Evolutionary conservation across 2,329 filamentous ascomycete species (phyloP).

Genomic region (Fusarium sp.): DNA sequence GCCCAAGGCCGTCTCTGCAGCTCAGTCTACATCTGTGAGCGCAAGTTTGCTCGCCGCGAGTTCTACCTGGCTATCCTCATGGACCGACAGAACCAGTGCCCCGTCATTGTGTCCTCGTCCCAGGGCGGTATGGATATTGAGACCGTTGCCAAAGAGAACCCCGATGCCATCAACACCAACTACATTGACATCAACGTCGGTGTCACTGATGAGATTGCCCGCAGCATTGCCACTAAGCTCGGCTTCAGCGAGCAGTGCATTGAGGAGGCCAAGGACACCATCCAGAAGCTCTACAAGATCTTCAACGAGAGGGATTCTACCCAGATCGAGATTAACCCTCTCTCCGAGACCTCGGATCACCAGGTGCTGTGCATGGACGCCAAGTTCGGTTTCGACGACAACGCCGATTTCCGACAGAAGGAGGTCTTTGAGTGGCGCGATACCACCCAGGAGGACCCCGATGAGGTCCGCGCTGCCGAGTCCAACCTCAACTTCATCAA

Average conservation of each 20-base stretch:
- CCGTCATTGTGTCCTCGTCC: constrained; percentile 97
- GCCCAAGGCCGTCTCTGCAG: constrained; percentile 94
- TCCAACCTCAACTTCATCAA: constrained; percentile 99
- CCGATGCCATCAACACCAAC: constrained; percentile 95
- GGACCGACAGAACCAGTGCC: constrained; percentile 92
- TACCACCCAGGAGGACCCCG: constrained; percentile 93
- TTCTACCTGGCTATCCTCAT: constrained; percentile 99
- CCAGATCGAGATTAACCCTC: constrained; percentile 99
- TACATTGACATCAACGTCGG: constrained; percentile 94
- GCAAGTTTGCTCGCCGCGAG: constrained; percentile 98
- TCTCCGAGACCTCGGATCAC: constrained; percentile 98
- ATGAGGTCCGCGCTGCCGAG: constrained; percentile 97
- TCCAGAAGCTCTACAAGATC: constrained; percentile 99
- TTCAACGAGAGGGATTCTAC: constrained; percentile 99
- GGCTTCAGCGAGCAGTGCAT: constrained; percentile 99
- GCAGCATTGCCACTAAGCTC: constrained; percentile 89
- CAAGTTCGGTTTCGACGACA: constrained; percentile 99
- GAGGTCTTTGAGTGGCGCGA: constrained; percentile 96
- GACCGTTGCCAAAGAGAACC: constrained; percentile 97
- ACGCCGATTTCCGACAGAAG: constrained; percentile 98
- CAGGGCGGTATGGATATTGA: constrained; percentile 99
- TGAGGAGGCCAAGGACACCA: constrained; percentile 93
- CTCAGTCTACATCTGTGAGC: constrained; percentile 98
- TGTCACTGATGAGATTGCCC: constrained; percentile 95
- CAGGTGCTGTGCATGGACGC: constrained; percentile 99